phyloP scores from a whole-genome alignment of 179 eudicot genomes.

The Camellia oleifera region DNA sequence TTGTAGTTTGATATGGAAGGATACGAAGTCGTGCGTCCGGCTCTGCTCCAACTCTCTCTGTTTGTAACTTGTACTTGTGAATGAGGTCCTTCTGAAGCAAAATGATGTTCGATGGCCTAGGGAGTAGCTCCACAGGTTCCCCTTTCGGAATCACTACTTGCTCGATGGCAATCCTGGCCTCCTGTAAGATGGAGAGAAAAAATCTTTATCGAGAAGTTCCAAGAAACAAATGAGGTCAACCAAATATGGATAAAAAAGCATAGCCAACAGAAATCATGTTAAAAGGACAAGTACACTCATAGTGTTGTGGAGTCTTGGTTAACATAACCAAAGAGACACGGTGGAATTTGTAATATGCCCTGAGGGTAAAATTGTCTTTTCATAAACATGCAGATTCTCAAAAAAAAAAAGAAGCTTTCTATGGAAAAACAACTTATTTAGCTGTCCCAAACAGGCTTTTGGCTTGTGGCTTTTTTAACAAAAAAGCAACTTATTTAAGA shows the following conservation, averaged over 20 bases:
- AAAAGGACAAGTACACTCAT: too few species aligned
- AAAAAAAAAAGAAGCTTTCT: too few species aligned
- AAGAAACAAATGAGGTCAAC: neutral
- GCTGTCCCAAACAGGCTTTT: too few species aligned
- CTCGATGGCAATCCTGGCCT: slow-evolving; percentile 87
- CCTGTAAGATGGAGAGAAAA: slow-evolving; percentile 37
- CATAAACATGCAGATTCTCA: too few species aligned
- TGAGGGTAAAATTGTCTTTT: too few species aligned
- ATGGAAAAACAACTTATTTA: too few species aligned
- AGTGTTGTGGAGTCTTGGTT: too few species aligned
- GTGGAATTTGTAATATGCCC: too few species aligned
- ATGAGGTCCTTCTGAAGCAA: slow-evolving; percentile 67
- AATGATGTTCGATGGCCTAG: slow-evolving; percentile 59
- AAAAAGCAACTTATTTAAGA: too few species aligned
- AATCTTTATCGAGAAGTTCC: neutral
- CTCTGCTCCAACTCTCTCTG: slow-evolving; percentile 52
- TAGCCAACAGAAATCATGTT: neutral
- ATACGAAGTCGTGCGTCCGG: slow-evolving; percentile 56
- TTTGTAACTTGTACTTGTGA: slow-evolving; percentile 55
- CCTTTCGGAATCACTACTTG: slow-evolving; percentile 76
- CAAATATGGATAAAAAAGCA: neutral
- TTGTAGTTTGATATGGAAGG: slow-evolving; percentile 38
- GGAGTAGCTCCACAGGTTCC: slow-evolving; percentile 74
- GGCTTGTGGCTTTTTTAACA: too few species aligned
- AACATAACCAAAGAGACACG: too few species aligned